Percentiles rank a stretch among this genome's conserved stretches.
phyloP scores from a whole-genome alignment of 345 rosid species.

The Moringa oleifera region DNA sequence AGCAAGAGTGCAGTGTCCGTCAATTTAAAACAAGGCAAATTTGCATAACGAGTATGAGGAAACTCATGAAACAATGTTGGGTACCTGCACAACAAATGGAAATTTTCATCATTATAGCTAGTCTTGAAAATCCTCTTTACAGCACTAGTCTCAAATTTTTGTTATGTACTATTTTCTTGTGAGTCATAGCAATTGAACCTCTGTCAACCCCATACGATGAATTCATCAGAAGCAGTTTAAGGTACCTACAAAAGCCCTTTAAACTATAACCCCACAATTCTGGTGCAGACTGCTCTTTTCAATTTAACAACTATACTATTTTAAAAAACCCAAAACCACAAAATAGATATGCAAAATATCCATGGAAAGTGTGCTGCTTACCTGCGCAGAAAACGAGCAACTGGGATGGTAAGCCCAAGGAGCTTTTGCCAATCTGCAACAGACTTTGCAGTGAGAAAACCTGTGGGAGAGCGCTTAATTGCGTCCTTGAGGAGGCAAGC shows the following conservation, averaged over 20 bases:
- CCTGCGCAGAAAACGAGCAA: constrained; percentile 90
- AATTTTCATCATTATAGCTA: constrained; percentile 6
- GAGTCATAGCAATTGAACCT: too few species aligned
- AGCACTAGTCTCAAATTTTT: neutral
- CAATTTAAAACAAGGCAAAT: constrained; percentile 80
- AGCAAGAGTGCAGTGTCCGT: constrained; percentile 79
- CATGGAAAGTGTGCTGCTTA: constrained; percentile 11
- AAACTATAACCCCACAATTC: neutral
- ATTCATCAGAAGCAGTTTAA: neutral
- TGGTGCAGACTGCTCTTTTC: too few species aligned
- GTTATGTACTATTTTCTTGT: neutral
- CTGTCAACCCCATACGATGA: too few species aligned
- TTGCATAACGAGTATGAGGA: constrained; percentile 71
- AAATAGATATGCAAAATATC: constrained; percentile 2
- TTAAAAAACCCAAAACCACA: neutral
- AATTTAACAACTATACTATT: neutral
- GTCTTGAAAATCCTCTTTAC: neutral
- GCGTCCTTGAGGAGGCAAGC: constrained; percentile 92
- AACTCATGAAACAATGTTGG: constrained; percentile 89
- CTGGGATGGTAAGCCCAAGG: constrained; percentile 93
- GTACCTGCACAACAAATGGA: constrained; percentile 59
- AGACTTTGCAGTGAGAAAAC: constrained; percentile 86
- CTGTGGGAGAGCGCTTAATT: constrained; percentile 76
- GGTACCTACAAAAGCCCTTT: too few species aligned
- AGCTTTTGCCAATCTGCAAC: constrained; percentile 89